Base-by-base conservation (phyloP, 208 protist genomes). In the Blechomonas ayalai region DNA sequence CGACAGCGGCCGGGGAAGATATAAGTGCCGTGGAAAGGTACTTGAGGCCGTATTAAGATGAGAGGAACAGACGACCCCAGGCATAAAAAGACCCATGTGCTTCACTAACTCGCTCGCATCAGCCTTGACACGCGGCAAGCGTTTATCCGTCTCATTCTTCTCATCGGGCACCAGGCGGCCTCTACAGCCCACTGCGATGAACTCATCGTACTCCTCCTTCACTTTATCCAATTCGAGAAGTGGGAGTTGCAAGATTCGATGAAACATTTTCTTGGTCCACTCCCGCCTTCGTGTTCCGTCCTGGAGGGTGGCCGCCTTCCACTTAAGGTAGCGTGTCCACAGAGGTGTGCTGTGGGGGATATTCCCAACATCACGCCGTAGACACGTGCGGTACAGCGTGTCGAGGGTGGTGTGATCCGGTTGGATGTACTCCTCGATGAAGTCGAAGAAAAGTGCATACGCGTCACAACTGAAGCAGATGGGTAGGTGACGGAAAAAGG, bases 401-500 rank as follows among this genome's bases (percentile, higher is more conserved):
- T 85, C 68, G 15, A 82, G 45, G 3, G 54, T 51, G 6, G 34
- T 19, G 39, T 67, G 68, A 40, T 90, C 78, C 16, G 78, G 74
- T 22, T 67, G 45, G 12, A 92, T 66, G 49, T 69, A 81, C n/a
- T 73, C 46, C 5, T 52, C 59, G 28, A 73, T 42, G 54, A 84
- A 90, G 23, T 72, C 52, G 12, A 88, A 68, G 52, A 90, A 93
- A 4, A 89, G 45, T 13, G 43, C 60, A 73, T 90, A 93, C 12
- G 90, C 59, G 22, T 82, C 58, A 41, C 76, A 72, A 40, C 65
- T 80, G 52, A 74, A 84, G 34, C 61, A 67, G 0, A 85, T 33
- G 18, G 68, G 71, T n/a, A 93, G 65, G 53, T 93, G 84, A 12
- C 78, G 73, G 37, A 75, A 85, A 40, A 93, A 93, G 18, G 52